Base-by-base conservation (phyloP, 768 basidiomycete genomes). In the Peribolospora kevripleyi region DNA sequence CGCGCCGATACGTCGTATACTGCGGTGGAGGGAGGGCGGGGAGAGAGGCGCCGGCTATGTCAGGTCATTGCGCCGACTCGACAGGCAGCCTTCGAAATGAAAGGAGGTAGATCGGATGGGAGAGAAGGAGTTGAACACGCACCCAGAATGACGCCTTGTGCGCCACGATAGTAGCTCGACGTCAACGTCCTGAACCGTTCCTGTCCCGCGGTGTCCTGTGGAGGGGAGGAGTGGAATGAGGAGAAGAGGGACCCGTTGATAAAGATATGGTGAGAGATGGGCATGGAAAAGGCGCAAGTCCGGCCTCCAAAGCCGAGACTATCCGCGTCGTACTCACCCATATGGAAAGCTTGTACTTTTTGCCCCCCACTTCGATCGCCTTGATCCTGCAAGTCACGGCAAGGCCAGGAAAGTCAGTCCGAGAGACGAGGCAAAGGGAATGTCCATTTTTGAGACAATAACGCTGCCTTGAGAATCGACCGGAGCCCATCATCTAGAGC, bases 1-100 rank as follows among this genome's bases (percentile, higher is more conserved):
- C 87, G 76, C 61, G 81, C 87, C 6, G 90, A 76, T 42, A 95
- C 85, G 68, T 97, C 93, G 68, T 97, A 98, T 4, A 97, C 91
- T 88, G 64, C 49, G 10, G 38, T n/a, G 9, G 47, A 8, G 38
- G 42, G 41, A 9, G 36, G 41, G 13, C 3, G 39, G 36, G 8
- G 42, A 8, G 4, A 51, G 36, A 36, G 8, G 40, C 10, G 4
- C 41, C 0, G 46, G 8, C 42, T 52, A 46, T 46, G 52, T 14
- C 37, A 52, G 50, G 13, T 37, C 36, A n/a, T 39, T 47, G 6
- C 13, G 51, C 36, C 10, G 5, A 11, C 40, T 50, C 10, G 37
- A 36, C 52, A 41, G 6, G 39, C 38, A 7, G n/a, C 4, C 36
- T 14, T 36, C 42, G n/a, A 53, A 49, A 10, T 45, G 13, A 3